Evolutionary conservation across 2,329 filamentous ascomycete genomes (phyloP).

Genomic region (Penicillium expansum): DNA sequence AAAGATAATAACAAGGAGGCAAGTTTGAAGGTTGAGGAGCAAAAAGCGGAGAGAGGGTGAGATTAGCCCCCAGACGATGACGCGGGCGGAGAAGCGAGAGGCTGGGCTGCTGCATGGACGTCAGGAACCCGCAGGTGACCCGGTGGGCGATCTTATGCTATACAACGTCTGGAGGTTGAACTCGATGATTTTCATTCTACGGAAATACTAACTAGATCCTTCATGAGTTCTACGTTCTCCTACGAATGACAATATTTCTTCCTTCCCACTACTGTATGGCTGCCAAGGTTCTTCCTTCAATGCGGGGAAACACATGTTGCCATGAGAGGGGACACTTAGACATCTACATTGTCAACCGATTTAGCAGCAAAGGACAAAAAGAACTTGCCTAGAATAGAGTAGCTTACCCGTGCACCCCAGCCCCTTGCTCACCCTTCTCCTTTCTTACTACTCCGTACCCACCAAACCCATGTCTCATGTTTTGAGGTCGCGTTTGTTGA

Average conservation of each 20-base stretch:
- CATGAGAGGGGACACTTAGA: too few relatives aligned
- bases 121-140: constrained; percentile 15
- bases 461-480: too few relatives aligned
- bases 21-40: constrained; percentile 7
- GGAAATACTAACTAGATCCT: not conserved
- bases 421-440: too few relatives aligned
- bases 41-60: constrained; percentile 17
- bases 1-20: constrained; percentile 3
- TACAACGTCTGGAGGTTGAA: not conserved
- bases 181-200: not conserved
- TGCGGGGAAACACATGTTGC: constrained; percentile 7
- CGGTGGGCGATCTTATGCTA: not conserved
- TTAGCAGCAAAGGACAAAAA: not conserved
- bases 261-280: not conserved
- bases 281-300: not conserved
- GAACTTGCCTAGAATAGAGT: too few relatives aligned
- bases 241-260: not conserved
- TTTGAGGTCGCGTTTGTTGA: too few relatives aligned
- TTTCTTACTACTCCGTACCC: too few relatives aligned
- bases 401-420: too few relatives aligned
- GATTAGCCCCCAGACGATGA: constrained; percentile 28
- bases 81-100: constrained; percentile 31
- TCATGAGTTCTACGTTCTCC: not conserved
- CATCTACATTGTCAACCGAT: not conserved
- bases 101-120: constrained; percentile 24